Evolutionary conservation across 2,329 filamentous ascomycete species (phyloP).

Genomic region (Diplodia sapinea): DNA sequence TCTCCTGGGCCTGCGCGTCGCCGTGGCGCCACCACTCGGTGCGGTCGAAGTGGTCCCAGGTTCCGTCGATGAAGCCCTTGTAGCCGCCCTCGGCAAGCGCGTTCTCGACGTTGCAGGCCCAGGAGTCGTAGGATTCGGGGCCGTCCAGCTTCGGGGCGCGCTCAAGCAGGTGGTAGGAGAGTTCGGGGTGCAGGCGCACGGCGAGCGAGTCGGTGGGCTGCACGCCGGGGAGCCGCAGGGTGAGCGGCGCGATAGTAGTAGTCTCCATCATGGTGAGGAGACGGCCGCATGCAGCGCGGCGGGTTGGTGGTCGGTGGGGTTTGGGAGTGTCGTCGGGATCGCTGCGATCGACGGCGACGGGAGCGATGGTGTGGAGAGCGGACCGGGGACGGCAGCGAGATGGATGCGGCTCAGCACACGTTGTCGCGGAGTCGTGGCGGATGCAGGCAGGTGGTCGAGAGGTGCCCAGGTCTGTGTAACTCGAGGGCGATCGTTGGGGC

Average conservation of each 20-base stretch:
- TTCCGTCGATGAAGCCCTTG: constrained; percentile 20
- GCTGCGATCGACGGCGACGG: constrained; percentile 14
- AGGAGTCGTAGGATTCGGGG: constrained; percentile 23
- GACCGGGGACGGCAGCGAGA: constrained; percentile 5
- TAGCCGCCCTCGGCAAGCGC: constrained; percentile 18
- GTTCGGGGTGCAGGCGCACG: constrained; percentile 20
- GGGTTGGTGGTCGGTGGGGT: background rate
- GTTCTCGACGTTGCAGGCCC: constrained; percentile 1
- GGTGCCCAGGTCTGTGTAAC: constrained; percentile 21
- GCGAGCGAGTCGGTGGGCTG: background rate
- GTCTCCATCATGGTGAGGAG: constrained; percentile 8
- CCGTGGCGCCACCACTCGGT: constrained; percentile 28
- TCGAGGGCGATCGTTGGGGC: constrained; percentile 13
- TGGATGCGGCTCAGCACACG: constrained; percentile 5
- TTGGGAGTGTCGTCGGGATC: background rate
- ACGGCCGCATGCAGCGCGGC: constrained; percentile 16
- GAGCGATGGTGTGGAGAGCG: constrained; percentile 2
- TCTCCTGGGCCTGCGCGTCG: constrained; percentile 27
- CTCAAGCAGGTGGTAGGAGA: constrained; percentile 20
- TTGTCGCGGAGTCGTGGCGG: background rate
- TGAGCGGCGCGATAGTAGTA: constrained; percentile 7
- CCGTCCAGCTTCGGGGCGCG: constrained; percentile 24
- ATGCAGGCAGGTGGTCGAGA: background rate
- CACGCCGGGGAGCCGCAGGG: constrained; percentile 14
- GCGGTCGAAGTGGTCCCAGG: constrained; percentile 19